Evolutionary conservation across 2,329 filamentous ascomycete species (phyloP), one percentile per base, ranked within the genome.

Genomic region (Decorospora gaudefroyi): DNA sequence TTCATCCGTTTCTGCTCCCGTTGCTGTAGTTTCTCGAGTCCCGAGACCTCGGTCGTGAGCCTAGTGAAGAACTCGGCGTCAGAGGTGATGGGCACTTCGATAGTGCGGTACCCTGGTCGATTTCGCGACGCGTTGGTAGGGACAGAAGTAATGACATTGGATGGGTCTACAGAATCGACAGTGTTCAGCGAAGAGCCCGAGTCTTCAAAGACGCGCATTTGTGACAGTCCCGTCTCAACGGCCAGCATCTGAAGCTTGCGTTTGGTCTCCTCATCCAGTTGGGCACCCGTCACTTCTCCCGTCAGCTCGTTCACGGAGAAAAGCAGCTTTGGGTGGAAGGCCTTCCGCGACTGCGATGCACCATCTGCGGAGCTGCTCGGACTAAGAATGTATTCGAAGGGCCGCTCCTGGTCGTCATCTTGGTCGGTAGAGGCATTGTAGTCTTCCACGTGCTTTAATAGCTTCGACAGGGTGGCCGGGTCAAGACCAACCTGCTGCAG

Each of bases 61-160:
- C 87, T 81, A 18, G 82, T 78, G 68, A 95, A 95, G 69, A 95
- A 95, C 62, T 90, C 82, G 13, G 79, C 78, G 61, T 93, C 89
- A 16, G 88, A 88, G 2, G 82, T 82, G 2, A 95, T 74, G 12
- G 88, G 86, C 5, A 95, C 80, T 64, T 91, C 85, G n/a, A 95
- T 75, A 46, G 69, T 71, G 16, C 73, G 69, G 53, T 75, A 64
- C 17, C 57, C 60, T 6, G 51, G 47, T 8, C 53, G 53, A 7
- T 44, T 46, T 6, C 46, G 42, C 0, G 51, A 27, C 6, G 26
- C 17, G 12, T 42, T 43, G 2, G 38, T 19, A 4, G 26, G 22
- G 16, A 28, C 31, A 9, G 40, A 19, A 11, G 28, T 26, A 13
- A 23, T 25, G 13, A 40, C n/a, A 13, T 27, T 21, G 11, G 22